phyloP scores from a whole-genome alignment of 1,139 yeast genomes.

The Yamadazyma taylorii region DNA sequence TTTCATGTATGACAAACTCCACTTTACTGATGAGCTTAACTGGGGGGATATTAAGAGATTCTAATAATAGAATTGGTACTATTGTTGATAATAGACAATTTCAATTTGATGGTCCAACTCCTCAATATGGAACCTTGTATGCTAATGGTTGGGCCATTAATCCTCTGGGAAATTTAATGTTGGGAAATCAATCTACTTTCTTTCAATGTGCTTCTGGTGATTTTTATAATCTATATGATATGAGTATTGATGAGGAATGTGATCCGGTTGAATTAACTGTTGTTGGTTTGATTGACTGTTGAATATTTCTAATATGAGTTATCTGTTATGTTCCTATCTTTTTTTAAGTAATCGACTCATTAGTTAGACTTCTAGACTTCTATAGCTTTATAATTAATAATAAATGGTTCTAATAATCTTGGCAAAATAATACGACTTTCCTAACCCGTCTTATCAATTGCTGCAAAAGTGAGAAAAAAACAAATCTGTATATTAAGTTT shows the following conservation, averaged over 20 bases:
- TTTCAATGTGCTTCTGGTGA: slow-evolving; percentile 48
- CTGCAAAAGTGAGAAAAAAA: too few species aligned
- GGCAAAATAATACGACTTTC: too few species aligned
- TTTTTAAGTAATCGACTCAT: too few species aligned
- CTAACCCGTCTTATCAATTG: too few species aligned
- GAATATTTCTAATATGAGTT: slow-evolving; percentile 1
- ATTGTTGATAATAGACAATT: slow-evolving; percentile 45
- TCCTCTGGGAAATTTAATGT: slow-evolving; percentile 34
- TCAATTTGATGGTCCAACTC: slow-evolving; percentile 49
- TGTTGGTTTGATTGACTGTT: slow-evolving; percentile 37
- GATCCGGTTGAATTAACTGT: slow-evolving; percentile 37
- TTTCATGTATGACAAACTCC: slow-evolving; percentile 33
- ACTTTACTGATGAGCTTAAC: slow-evolving; percentile 33
- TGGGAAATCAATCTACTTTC: slow-evolving; percentile 35
- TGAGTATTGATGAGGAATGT: slow-evolving; percentile 32
- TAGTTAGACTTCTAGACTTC: too few species aligned
- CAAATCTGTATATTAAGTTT: too few species aligned
- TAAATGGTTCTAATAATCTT: too few species aligned
- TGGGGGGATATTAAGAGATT: slow-evolving; percentile 37
- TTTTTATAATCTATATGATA: slow-evolving; percentile 41
- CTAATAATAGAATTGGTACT: slow-evolving; percentile 39
- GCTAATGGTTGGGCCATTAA: slow-evolving; percentile 48
- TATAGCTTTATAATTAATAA: too few species aligned
- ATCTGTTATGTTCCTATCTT: too few species aligned
- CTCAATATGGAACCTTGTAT: slow-evolving; percentile 41